Evolutionary conservation across 306 rosid genomes (phyloP), one percentile per base, ranked within the genome.

Genomic region (Ceratonia siliqua): DNA sequence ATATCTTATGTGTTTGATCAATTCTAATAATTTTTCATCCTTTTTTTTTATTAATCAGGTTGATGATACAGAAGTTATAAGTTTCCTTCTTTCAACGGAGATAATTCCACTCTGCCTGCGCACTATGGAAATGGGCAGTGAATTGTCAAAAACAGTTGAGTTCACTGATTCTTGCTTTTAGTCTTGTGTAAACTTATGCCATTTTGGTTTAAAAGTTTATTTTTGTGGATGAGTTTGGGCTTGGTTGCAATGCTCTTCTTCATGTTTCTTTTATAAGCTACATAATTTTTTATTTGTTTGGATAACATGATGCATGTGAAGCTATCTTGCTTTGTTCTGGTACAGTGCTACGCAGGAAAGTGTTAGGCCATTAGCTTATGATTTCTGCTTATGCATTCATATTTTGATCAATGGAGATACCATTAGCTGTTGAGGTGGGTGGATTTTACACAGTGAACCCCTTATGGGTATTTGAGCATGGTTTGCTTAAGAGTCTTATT

Each of bases 61-160:
- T 75, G 98, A 94, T 83, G 98, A 94, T 81, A 89, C 96, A 6
- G 93, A 90, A 74, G 97, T 91, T 59, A 94, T 94, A 57, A 94
- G 94, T 70, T 94, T 91, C 83, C 97, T 94, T 69, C 94, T 94
- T 59, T 91, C 97, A 2, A 94, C 97, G 1, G 98, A 94, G 82
- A 94, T 94, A 68, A 94, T 91, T 75, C 98, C 98, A 1, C 73
- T 94, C 80, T 94, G 97, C 84, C 71, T 94, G 50, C 97, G 97
- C 48, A 94, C 98, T 3, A 94, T 94, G 98, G 98, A 94, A 84
- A 91, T 91, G 97, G 98, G 97, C 18, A 94, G 97, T 65, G 98
- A 94, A 75, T 79, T 94, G 67, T 94, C 98, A 77, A 94, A 94
- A 91, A 91, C 97, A 78, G 97, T 91, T 86, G 86, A 87, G 96